A percentile compares a stretch with the other conserved stretches of the same genome.
Conservation (phyloP, 2,329 filamentous ascomycete species). For the Orbilia javanica region DNA sequence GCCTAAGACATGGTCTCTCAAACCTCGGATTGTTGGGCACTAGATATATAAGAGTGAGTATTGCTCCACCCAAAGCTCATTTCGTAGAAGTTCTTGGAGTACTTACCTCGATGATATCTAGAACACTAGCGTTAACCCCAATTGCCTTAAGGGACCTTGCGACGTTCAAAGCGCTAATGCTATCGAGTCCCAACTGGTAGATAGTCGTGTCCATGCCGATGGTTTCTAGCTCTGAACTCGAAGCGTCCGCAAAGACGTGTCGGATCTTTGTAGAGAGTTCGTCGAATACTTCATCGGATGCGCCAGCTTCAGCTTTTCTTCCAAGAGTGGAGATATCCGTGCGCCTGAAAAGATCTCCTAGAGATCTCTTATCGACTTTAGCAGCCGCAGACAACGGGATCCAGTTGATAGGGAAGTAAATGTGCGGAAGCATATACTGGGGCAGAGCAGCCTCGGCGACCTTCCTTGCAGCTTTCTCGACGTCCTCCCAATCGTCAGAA, state of each 20-base stretch:
- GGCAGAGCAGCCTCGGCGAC: slow-evolving; percentile 73
- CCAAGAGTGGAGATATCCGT: slow-evolving; percentile 68
- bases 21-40: slow-evolving; percentile 46
- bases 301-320: slow-evolving; percentile 71
- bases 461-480: slow-evolving; percentile 69
- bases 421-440: slow-evolving; percentile 82
- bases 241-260: slow-evolving; percentile 72
- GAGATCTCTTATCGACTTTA: slow-evolving; percentile 75
- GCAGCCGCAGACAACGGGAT: slow-evolving; percentile 81
- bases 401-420: slow-evolving; percentile 76
- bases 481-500: slow-evolving; percentile 62
- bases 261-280: slow-evolving; percentile 70
- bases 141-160: slow-evolving; percentile 75
- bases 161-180: slow-evolving; percentile 85
- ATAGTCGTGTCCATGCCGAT: slow-evolving; percentile 78
- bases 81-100: no score
- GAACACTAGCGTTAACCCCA: slow-evolving; percentile 73
- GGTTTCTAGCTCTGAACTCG: slow-evolving; percentile 67
- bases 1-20: slow-evolving; percentile 33
- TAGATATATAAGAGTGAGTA: slow-evolving; percentile 23
- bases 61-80: neutral
- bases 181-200: slow-evolving; percentile 89
- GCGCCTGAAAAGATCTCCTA: slow-evolving; percentile 65
- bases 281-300: slow-evolving; percentile 67
- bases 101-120: slow-evolving; percentile 78